These are phyloP conservation scores for Pythium biforme DNA, from an alignment of 352 stramenopile genomes.

Conservation along the genomic window DNA sequence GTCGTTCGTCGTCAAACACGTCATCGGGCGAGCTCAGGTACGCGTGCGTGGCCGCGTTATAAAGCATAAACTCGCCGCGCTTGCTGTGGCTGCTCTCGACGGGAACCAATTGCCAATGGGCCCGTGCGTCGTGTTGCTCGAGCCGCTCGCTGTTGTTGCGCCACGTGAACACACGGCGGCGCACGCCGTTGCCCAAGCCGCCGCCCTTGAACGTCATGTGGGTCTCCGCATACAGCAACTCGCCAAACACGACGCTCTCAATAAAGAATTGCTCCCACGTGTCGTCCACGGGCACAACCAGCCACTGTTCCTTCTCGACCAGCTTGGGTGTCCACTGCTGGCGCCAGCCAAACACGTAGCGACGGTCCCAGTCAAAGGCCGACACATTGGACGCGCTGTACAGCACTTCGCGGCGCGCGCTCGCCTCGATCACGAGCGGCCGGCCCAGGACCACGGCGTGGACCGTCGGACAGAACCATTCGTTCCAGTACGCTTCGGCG, in stretches of 20 bases:
- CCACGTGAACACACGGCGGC: constrained; percentile 66
- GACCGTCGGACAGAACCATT: constrained; percentile 30
- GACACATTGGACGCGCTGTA: constrained; percentile 29
- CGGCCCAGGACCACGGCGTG: constrained; percentile 32
- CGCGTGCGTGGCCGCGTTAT: constrained; percentile 65
- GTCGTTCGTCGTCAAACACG: constrained; percentile 53
- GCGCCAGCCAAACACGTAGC: constrained; percentile 39
- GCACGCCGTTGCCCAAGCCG: constrained; percentile 25
- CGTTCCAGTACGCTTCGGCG: constrained; percentile 17
- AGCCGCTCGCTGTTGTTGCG: constrained; percentile 39
- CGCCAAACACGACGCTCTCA: constrained; percentile 48
- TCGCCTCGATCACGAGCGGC: constrained; percentile 28
- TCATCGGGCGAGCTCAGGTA: constrained; percentile 56
- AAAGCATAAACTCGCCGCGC: constrained; percentile 58
- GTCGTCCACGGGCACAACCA: constrained; percentile 5
- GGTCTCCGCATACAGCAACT: constrained; percentile 60
- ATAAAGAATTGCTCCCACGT: constrained; percentile 47
- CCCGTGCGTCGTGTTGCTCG: constrained; percentile 27
- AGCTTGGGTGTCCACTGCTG: constrained; percentile 32
- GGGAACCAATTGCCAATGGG: constrained; percentile 57
- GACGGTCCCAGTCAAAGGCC: constrained; percentile 30
- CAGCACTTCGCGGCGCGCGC: constrained; percentile 24
- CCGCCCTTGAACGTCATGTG: constrained; percentile 54
- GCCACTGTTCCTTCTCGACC: constrained; percentile 34
- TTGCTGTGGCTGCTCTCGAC: constrained; percentile 27